phyloP scores from a whole-genome alignment of 179 eudicot species.

The Camellia oleifera region DNA sequence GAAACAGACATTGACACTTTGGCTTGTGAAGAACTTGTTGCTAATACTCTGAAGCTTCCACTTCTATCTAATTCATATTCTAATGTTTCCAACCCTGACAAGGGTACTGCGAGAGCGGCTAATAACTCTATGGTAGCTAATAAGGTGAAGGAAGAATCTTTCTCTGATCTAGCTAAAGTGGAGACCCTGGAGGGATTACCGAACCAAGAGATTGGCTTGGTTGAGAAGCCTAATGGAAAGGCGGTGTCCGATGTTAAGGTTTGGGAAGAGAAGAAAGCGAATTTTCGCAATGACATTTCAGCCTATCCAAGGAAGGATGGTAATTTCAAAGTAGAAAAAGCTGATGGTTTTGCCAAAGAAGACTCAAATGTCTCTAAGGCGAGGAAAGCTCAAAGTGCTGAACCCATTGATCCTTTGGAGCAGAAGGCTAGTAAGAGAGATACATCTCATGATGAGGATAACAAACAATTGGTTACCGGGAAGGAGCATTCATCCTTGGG shows the following conservation, averaged over 20 bases:
- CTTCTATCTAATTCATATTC: conserved; percentile 50
- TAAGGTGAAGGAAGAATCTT: conserved; percentile 29
- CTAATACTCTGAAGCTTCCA: conserved; percentile 75
- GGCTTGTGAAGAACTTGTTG: conserved; percentile 64
- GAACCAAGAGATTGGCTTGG: conserved; percentile 25
- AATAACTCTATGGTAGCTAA: conserved; percentile 12
- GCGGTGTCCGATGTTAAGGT: conserved; percentile 31
- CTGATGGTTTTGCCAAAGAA: conserved; percentile 23
- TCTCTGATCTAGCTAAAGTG: conserved; percentile 27
- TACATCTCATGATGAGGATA: conserved; percentile 34
- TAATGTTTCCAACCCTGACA: conserved; percentile 23
- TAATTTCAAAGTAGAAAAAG: conserved; percentile 25
- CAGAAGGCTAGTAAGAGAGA: conserved; percentile 27
- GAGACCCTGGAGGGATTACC: conserved; percentile 32
- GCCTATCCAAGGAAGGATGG: conserved; percentile 27
- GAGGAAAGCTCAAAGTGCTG: conserved; percentile 29
- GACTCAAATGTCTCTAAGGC: conserved; percentile 27
- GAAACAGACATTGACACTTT: conserved; percentile 43
- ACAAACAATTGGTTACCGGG: conserved; percentile 25
- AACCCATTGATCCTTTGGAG: conserved; percentile 30
- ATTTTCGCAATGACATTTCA: conserved; percentile 22
- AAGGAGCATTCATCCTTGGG: conserved; percentile 42
- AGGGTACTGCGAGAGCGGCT: conserved; percentile 18
- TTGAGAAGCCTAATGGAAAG: conserved; percentile 41
- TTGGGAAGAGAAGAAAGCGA: conserved; percentile 22